Evolutionary conservation across 306 rosid genomes (phyloP).

Genomic region (Quercus variabilis): DNA sequence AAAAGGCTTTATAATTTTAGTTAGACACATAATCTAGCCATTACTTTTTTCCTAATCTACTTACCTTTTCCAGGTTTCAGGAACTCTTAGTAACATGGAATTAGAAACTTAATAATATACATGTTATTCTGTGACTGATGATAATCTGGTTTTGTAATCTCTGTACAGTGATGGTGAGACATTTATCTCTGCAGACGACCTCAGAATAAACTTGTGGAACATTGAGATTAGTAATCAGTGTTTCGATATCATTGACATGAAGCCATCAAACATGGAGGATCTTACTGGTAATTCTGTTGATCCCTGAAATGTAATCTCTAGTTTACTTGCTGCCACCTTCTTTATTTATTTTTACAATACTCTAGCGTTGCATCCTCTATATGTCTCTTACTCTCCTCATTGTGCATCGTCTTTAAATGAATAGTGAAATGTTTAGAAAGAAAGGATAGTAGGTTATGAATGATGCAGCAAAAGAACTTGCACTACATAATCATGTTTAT

Average conservation of each 20-base stretch:
- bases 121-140: neutral
- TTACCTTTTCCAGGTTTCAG: neutral
- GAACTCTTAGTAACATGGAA: neutral
- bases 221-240: conserved; percentile 60
- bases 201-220: conserved; percentile 80
- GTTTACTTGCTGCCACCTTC: conserved; percentile 3
- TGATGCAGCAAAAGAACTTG: neutral
- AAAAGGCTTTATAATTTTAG: no score
- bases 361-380: neutral
- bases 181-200: conserved; percentile 68
- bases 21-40: no score
- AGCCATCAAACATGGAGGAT: conserved; percentile 68
- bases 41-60: neutral
- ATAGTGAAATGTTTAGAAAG: neutral
- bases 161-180: conserved; percentile 69
- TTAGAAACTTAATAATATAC: neutral
- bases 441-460: neutral
- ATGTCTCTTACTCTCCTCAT: neutral
- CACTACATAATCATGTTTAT: neutral
- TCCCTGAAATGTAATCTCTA: neutral
- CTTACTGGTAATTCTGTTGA: conserved; percentile 50
- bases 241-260: conserved; percentile 69
- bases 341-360: neutral
- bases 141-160: conserved; percentile 22
- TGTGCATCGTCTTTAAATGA: neutral